Evolutionary conservation across 2,329 filamentous ascomycete species (phyloP), one percentile per base, ranked within the genome.

Genomic region (Bisporella sp.): DNA sequence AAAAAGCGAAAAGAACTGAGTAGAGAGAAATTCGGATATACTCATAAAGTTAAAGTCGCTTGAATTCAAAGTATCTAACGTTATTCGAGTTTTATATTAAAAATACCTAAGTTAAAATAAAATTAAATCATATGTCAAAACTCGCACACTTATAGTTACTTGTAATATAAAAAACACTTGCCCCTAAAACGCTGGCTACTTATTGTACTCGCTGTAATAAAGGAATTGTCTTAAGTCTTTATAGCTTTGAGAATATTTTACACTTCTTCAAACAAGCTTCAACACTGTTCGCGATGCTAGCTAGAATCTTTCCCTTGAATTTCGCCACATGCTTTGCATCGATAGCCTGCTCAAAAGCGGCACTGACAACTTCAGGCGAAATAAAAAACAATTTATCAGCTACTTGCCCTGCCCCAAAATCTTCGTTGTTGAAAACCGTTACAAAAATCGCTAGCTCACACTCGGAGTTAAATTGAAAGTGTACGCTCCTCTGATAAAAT

Each of bases 391-490:
- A 67, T 59, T 73, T 71, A 59, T 79, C 71, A 40, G 73, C 71
- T 45, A 73, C 63, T 62, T 76, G 73, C 46, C 73, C 70, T n/a
- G 72, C 68, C 41, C 77, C 76, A 31, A 73, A 73, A 61, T 79
- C 76, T 60, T 79, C 75, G 41, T 61, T 61, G 41, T 68, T 68
- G 57, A 78, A 78, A 32, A 68, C 64, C 5, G 76, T 75, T 32
- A 78, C 67, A 57, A 78, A 78, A 21, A 71, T 67, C 48, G 72
- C 73, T 33, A 70, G 64, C 41, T 71, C 67, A 64, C 78, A 81
- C 56, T 72, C 67, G 1, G 77, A 75, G 67, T 81, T 82, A 64
- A 71, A 78, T 60, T 79, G 74, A 6, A 72, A 75, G 65, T 82
- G 79, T 28, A 79, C 61, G 5, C 71, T 69, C 30, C 78, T 78